These are phyloP conservation scores for Botrytis paeoniae DNA, from an alignment of 2,329 filamentous ascomycete genomes.

Conservation along the genomic window DNA sequence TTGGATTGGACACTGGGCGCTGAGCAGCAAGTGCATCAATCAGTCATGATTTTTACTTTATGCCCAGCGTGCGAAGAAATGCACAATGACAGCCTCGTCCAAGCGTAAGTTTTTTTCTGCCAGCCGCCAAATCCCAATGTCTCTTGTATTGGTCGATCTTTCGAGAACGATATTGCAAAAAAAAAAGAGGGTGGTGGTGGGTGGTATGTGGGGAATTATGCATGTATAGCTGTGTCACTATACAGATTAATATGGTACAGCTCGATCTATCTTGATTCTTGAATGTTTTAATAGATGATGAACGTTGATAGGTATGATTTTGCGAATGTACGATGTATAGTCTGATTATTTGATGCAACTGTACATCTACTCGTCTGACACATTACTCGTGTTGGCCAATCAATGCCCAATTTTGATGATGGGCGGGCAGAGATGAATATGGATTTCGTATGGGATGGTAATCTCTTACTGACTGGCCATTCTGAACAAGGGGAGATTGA, in stretches of 20 bases:
- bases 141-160: background rate
- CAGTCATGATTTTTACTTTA: background rate
- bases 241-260: slow-evolving; percentile 5
- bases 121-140: background rate
- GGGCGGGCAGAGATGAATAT: background rate
- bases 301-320: slow-evolving; percentile 1
- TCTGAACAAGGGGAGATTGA: background rate
- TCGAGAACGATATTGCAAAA: too few species aligned
- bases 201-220: slow-evolving; percentile 9
- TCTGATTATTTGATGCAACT: background rate
- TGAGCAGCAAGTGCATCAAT: background rate
- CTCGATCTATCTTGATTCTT: slow-evolving; percentile 1
- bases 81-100: slow-evolving; percentile 8
- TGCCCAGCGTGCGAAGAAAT: background rate
- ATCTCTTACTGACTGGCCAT: background rate
- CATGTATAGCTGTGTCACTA: slow-evolving; percentile 14
- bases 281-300: background rate
- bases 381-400: slow-evolving; percentile 14
- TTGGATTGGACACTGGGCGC: background rate
- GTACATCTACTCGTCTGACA: slow-evolving; percentile 1
- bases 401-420: background rate
- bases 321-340: background rate
- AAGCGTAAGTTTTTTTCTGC: slow-evolving; percentile 4
- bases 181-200: background rate
- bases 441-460: background rate